Evolutionary conservation across 768 basidiomycete species (phyloP), one percentile per base, ranked within the genome.

Genomic region (Leccinum uliginosum): DNA sequence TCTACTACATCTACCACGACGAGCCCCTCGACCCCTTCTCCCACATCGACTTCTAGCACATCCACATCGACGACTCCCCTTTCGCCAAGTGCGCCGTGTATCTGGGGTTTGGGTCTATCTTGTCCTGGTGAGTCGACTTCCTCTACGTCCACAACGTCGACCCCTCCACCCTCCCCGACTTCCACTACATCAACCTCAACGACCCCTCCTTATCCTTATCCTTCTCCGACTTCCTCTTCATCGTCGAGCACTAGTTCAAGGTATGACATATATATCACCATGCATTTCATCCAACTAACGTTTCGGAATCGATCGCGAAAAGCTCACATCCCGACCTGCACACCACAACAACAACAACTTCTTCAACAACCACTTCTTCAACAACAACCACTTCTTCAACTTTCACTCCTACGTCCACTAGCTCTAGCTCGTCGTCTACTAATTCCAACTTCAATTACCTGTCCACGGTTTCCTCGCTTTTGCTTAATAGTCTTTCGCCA

Each of bases 381-480:
- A 56, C 35, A 51, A 21, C 59, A 6, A 50, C 62, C 2, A 9
- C 24, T 3, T 56, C 60, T 9, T 38, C 51, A 8, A 50, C 60
- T 32, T 7, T 21, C 26, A 57, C 69, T 26, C 26, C 32, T 24
- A 53, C 59, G 3, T 44, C 62, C n/a, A 60, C 67, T 21, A 63
- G 54, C n/a, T 65, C 61, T 10, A 34, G 7, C 8, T 32, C 64
- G 24, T 46, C 11, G 6, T 8, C 53, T 8, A 62, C 1, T 57
- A 72, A 55, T 55, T 71, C 59, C 34, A 71, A 59, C 62, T 76
- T 53, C 60, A 67, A 55, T 67, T 77, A 63, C 71, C 65, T 58
- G 73, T 63, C 68, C 43, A 67, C 77, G 3, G 32, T 67, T 45
- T 58, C 70, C 12, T 66, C 74, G 4, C 72, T 78, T 27, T 62